Evolutionary conservation across 2,329 filamentous ascomycete species (phyloP).

Genomic region (Aureobasidium sp.): DNA sequence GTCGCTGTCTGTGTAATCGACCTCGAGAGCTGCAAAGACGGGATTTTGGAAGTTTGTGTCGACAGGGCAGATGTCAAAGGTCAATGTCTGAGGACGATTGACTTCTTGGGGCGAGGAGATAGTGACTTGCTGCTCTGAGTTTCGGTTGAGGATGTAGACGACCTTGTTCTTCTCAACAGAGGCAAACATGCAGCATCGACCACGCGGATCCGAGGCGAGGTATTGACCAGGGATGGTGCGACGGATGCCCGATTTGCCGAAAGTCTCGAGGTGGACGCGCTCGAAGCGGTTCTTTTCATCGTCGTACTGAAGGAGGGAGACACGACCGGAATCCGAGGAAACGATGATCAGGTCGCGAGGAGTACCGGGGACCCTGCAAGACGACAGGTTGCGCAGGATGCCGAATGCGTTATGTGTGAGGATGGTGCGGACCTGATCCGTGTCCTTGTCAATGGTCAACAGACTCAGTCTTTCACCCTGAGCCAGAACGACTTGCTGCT

Average conservation of each 20-base stretch:
- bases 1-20: slow-evolving; percentile 86
- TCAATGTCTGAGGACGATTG: slow-evolving; percentile 83
- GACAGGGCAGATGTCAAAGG: slow-evolving; percentile 77
- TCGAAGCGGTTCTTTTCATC: slow-evolving; percentile 79
- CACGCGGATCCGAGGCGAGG: slow-evolving; percentile 89
- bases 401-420: slow-evolving; percentile 93
- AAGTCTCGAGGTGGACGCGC: slow-evolving; percentile 90
- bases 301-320: slow-evolving; percentile 88
- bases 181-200: slow-evolving; percentile 86
- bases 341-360: slow-evolving; percentile 97
- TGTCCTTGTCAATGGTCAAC: slow-evolving; percentile 67
- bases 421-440: slow-evolving; percentile 65
- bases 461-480: slow-evolving; percentile 85
- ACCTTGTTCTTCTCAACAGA: slow-evolving; percentile 99
- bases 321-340: slow-evolving; percentile 88
- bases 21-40: slow-evolving; percentile 87
- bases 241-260: slow-evolving; percentile 91
- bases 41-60: slow-evolving; percentile 98
- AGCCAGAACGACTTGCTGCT: slow-evolving; percentile 93
- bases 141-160: slow-evolving; percentile 95
- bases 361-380: slow-evolving; percentile 87
- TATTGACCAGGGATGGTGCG: slow-evolving; percentile 94
- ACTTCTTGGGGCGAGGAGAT: slow-evolving; percentile 97
- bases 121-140: slow-evolving; percentile 85
- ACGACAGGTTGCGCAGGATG: slow-evolving; percentile 80